These are phyloP conservation scores for Pistacia vera DNA, from an alignment of 345 rosid genomes.

Conservation along the genomic window DNA sequence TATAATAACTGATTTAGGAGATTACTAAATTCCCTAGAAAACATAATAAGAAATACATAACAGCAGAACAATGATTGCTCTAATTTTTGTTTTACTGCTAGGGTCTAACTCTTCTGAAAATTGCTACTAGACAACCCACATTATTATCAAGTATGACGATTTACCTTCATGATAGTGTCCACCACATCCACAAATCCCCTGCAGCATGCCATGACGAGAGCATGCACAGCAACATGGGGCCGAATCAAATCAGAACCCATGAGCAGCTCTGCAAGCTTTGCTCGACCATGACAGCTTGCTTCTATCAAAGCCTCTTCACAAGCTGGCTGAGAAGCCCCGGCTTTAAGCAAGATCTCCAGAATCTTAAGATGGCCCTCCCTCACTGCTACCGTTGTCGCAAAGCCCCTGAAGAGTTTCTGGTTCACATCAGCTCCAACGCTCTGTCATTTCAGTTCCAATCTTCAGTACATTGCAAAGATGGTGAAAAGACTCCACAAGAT, in stretches of 20 bases:
- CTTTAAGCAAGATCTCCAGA: conserved; percentile 81
- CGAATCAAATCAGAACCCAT: conserved; percentile 87
- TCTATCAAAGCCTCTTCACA: conserved; percentile 94
- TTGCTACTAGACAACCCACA: background rate
- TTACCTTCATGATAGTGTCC: conserved; percentile 71
- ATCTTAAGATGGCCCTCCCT: conserved; percentile 88
- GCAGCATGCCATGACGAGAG: conserved; percentile 84
- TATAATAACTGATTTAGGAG: conserved; percentile 2
- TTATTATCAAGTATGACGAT: conserved; percentile 1
- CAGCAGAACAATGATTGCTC: background rate
- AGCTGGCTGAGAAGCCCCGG: conserved; percentile 90
- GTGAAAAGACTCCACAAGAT: conserved; percentile 19
- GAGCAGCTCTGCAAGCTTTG: conserved; percentile 69
- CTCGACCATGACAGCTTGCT: conserved; percentile 79
- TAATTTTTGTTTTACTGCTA: background rate
- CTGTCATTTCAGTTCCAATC: conserved; percentile 43
- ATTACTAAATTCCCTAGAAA: background rate
- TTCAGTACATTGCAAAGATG: conserved; percentile 21
- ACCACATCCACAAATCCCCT: conserved; percentile 80
- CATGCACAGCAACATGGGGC: conserved; percentile 86
- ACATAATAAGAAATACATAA: background rate
- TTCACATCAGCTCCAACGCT: conserved; percentile 90
- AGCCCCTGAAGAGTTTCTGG: conserved; percentile 92
- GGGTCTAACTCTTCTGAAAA: background rate
- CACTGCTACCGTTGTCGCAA: conserved; percentile 87